These are phyloP conservation scores for Strigomonas culicis DNA, from an alignment of 208 protist genomes.

Conservation along the genomic window DNA sequence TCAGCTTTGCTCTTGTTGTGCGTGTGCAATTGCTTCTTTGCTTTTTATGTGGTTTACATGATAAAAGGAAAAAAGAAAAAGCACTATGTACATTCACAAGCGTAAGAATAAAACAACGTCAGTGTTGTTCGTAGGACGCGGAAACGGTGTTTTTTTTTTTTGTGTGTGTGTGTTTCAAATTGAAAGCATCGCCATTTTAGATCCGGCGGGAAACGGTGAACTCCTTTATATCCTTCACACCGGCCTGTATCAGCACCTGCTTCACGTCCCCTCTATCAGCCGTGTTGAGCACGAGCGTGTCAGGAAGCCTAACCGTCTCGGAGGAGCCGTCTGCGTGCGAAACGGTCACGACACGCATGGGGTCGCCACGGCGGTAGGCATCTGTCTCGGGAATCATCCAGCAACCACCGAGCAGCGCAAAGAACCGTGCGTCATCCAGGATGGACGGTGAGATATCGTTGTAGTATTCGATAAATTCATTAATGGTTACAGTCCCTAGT, in stretches of 20 bases:
- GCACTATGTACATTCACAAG: not conserved
- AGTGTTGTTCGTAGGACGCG: no score
- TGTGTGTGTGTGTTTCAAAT: not conserved
- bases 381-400: conserved; percentile 77
- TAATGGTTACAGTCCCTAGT: conserved; percentile 59
- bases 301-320: conserved; percentile 52
- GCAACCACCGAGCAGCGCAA: conserved; percentile 44
- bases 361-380: conserved; percentile 44
- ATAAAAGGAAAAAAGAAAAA: no score
- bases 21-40: no score
- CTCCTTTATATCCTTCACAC: conserved; percentile 63
- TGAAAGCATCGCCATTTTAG: not conserved
- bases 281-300: conserved; percentile 60
- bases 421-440: conserved; percentile 81
- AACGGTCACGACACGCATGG: conserved; percentile 53
- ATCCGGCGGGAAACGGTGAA: conserved; percentile 16
- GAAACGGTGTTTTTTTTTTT: not conserved
- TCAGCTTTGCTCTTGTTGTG: no score
- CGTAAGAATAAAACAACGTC: not conserved
- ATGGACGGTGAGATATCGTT: conserved; percentile 80
- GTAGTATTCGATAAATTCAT: conserved; percentile 91
- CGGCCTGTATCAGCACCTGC: conserved; percentile 52
- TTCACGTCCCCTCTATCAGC: conserved; percentile 43
- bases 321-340: conserved; percentile 55
- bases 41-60: no score